These are phyloP conservation scores for Candida sphagnicola DNA, from an alignment of 805 yeast genomes.

Conservation along the genomic window DNA sequence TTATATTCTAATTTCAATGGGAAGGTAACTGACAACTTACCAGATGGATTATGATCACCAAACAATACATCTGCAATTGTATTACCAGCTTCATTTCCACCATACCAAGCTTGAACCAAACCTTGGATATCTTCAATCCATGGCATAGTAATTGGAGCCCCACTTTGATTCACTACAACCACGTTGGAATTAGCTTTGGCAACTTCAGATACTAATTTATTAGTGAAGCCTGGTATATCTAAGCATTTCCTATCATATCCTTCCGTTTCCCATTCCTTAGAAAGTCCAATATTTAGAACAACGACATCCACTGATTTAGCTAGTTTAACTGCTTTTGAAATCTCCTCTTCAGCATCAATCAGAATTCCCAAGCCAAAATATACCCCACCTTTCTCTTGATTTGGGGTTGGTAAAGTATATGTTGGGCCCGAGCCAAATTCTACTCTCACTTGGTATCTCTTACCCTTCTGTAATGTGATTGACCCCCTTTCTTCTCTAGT, in stretches of 20 bases:
- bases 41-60: slow-evolving; percentile 60
- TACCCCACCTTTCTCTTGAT: slow-evolving; percentile 20
- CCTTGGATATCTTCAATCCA: slow-evolving; percentile 33
- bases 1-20: slow-evolving; percentile 50
- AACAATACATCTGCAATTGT: slow-evolving; percentile 57
- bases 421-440: slow-evolving; percentile 53
- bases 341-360: slow-evolving; percentile 18
- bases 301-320: slow-evolving; percentile 54
- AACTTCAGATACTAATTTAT: slow-evolving; percentile 43
- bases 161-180: slow-evolving; percentile 54
- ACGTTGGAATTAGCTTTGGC: slow-evolving; percentile 46
- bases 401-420: slow-evolving; percentile 11
- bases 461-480: slow-evolving; percentile 39
- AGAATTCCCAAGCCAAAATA: slow-evolving; percentile 15
- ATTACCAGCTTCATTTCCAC: slow-evolving; percentile 50
- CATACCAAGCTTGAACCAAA: slow-evolving; percentile 33
- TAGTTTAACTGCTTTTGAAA: slow-evolving; percentile 39
- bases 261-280: slow-evolving; percentile 56
- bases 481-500: slow-evolving; percentile 46
- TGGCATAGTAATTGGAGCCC: slow-evolving; percentile 60
- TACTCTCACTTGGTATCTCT: slow-evolving; percentile 40
- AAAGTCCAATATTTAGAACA: slow-evolving; percentile 47
- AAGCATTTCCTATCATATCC: slow-evolving; percentile 52
- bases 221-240: slow-evolving; percentile 48
- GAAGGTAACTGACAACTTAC: slow-evolving; percentile 54